Conservation (phyloP, 202 grass and related monocot species). For the Carex sylvatica region DNA sequence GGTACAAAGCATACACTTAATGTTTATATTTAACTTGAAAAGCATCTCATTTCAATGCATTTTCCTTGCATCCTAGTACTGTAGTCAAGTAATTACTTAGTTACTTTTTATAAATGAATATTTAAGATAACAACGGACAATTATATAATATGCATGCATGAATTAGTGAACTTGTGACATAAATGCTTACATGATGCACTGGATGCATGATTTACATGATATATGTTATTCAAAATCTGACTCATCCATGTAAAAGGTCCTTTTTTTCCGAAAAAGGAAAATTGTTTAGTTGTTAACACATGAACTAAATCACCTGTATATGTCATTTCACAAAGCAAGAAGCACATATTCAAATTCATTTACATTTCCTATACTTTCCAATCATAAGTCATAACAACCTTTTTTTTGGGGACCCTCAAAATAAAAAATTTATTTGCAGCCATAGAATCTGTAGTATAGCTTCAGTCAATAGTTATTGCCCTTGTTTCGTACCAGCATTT, state of each 20-base stretch:
- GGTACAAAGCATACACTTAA: conserved; percentile 42
- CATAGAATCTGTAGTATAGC: background rate
- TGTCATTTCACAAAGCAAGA: background rate
- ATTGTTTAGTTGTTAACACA: background rate
- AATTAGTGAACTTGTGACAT: background rate
- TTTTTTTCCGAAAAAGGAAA: background rate
- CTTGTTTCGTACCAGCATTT: background rate
- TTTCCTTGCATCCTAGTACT: background rate
- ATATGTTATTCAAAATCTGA: background rate
- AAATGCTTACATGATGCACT: background rate
- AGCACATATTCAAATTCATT: background rate
- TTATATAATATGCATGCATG: background rate
- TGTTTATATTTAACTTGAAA: background rate
- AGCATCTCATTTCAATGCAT: background rate
- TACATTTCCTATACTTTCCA: background rate
- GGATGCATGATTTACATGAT: background rate
- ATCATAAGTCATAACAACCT: background rate
- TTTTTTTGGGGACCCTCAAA: background rate
- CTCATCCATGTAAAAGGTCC: background rate
- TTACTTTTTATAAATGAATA: background rate
- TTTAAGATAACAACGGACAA: background rate
- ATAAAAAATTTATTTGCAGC: background rate
- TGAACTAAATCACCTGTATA: background rate
- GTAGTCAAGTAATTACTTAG: background rate
- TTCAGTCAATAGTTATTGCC: background rate